Evolutionary conservation across 306 rosid genomes (phyloP).

Genomic region (Cicer pinnatifidum): DNA sequence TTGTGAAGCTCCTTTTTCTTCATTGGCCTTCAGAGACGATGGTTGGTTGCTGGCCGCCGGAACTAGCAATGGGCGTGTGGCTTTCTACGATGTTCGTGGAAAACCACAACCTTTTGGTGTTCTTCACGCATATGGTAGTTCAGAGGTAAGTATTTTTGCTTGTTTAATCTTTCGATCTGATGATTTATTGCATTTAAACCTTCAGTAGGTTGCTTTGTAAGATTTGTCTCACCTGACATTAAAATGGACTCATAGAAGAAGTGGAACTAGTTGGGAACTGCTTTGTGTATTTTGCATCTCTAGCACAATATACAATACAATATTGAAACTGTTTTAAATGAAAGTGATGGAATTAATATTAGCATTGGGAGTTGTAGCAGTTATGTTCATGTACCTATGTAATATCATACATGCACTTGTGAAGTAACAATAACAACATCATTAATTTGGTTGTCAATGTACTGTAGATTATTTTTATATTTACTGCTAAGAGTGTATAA

Average conservation of each 20-base stretch:
- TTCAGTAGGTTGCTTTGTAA: neutral
- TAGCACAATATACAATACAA: too few relatives aligned
- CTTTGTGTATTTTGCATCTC: constrained; percentile 24
- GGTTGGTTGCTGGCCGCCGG: constrained; percentile 97
- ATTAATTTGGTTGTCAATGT: too few relatives aligned
- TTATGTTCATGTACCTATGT: too few relatives aligned
- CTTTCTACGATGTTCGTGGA: constrained; percentile 94
- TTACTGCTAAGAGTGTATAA: too few relatives aligned
- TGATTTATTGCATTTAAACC: constrained; percentile 31
- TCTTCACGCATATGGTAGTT: constrained; percentile 81
- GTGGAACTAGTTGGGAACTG: constrained; percentile 9
- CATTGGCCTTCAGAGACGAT: constrained; percentile 90
- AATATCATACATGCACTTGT: too few relatives aligned
- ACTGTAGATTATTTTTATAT: too few relatives aligned
- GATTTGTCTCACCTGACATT: constrained; percentile 27
- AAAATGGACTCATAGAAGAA: constrained; percentile 7
- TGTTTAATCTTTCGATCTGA: constrained; percentile 28
- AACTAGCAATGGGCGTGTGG: constrained; percentile 95
- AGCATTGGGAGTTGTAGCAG: too few relatives aligned
- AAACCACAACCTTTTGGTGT: constrained; percentile 90
- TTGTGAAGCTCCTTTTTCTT: constrained; percentile 91
- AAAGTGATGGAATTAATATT: too few relatives aligned
- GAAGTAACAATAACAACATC: too few relatives aligned
- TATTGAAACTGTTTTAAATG: too few relatives aligned
- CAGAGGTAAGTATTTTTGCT: constrained; percentile 51